These are phyloP conservation scores for Hypoxylon crocopeplum DNA, from an alignment of 495 filamentous ascomycete species.

Conservation along the genomic window DNA sequence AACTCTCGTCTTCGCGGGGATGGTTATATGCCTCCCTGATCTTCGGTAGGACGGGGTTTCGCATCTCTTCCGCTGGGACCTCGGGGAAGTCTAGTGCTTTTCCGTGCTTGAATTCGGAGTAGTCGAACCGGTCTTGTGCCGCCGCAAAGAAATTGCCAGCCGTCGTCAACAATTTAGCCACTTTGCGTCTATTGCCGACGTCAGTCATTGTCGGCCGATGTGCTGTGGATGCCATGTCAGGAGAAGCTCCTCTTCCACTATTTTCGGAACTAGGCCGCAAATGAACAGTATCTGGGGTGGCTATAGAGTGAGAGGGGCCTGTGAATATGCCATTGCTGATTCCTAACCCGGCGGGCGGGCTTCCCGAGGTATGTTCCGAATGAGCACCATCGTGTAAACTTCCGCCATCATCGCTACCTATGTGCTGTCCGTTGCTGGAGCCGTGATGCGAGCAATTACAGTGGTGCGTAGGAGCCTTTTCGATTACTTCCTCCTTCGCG, in stretches of 20 bases:
- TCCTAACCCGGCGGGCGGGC: not conserved
- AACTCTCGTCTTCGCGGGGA: constrained; percentile 27
- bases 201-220: constrained; percentile 14
- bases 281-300: not conserved
- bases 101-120: constrained; percentile 53
- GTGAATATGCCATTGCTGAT: not conserved
- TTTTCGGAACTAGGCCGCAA: constrained; percentile 9
- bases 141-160: constrained; percentile 49
- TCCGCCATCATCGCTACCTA: constrained; percentile 2
- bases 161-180: constrained; percentile 46
- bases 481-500: constrained; percentile 11
- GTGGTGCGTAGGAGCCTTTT: constrained; percentile 15
- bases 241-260: not conserved
- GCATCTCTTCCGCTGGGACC: constrained; percentile 56
- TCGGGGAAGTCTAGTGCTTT: constrained; percentile 56
- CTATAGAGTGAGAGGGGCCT: not conserved
- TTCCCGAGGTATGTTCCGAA: not conserved
- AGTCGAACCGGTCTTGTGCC: constrained; percentile 49
- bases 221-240: constrained; percentile 1
- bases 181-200: constrained; percentile 46
- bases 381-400: not conserved
- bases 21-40: constrained; percentile 51
- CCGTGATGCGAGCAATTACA: constrained; percentile 41
- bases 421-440: constrained; percentile 1
- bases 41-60: constrained; percentile 47